Evolutionary conservation across 768 basidiomycete genomes (phyloP).

Genomic region (Clathrus columnatus): DNA sequence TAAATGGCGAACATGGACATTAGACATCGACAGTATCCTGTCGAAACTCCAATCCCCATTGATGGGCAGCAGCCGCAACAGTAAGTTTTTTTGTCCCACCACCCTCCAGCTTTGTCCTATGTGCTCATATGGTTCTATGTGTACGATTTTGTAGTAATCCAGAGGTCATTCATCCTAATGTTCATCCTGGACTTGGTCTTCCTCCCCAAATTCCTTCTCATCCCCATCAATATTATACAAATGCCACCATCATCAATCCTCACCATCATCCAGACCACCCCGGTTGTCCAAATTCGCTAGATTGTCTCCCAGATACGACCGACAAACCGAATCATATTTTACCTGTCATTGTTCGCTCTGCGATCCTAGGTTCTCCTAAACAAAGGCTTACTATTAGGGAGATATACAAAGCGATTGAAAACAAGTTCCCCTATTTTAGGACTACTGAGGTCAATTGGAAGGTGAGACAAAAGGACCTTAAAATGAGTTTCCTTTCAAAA

Average conservation of each 20-base stretch:
- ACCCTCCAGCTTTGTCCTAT: background rate
- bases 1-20: conserved; percentile 11
- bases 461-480: conserved; percentile 30
- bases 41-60: conserved; percentile 9
- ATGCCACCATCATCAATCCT: background rate
- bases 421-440: conserved; percentile 74
- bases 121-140: conserved; percentile 7
- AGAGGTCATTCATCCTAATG: conserved; percentile 3
- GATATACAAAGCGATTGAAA: conserved; percentile 82
- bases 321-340: conserved; percentile 77
- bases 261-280: conserved; percentile 55
- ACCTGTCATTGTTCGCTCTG: conserved; percentile 76
- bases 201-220: conserved; percentile 8
- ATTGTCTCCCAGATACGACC: conserved; percentile 70
- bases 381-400: conserved; percentile 75
- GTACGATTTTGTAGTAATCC: conserved; percentile 2
- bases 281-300: conserved; percentile 69
- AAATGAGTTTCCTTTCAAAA: background rate
- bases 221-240: conserved; percentile 6
- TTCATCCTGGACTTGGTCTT: conserved; percentile 3
- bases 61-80: conserved; percentile 6
- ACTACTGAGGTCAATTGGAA: conserved; percentile 82
- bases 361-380: conserved; percentile 68
- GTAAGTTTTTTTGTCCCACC: background rate
- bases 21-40: conserved; percentile 10